Conservation (phyloP, 1,284 basidiomycete species). For the Cryptococcus jaspeensis region DNA sequence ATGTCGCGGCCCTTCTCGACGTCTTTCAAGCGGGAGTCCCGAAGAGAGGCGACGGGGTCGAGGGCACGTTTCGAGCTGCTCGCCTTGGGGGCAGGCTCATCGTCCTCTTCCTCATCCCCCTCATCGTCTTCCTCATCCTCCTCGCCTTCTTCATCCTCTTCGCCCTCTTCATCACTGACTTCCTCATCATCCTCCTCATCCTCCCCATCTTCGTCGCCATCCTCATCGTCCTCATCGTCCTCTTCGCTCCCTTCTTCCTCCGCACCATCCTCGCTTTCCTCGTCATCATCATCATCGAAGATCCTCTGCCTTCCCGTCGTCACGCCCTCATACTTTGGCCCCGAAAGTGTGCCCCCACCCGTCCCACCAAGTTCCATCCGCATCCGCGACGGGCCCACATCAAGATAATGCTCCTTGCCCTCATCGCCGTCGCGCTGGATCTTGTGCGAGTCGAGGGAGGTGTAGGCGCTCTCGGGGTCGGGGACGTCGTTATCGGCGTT, state of each 20-base stretch:
- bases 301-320: slow-evolving; percentile 64
- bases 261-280: slow-evolving; percentile 24
- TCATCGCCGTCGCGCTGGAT: slow-evolving; percentile 26
- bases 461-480: slow-evolving; percentile 69
- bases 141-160: slow-evolving; percentile 52
- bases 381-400: slow-evolving; percentile 71
- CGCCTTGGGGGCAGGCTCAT: slow-evolving; percentile 16
- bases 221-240: slow-evolving; percentile 64
- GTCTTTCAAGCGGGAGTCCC: slow-evolving; percentile 48
- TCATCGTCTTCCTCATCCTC: slow-evolving; percentile 48
- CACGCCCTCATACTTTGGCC: slow-evolving; percentile 68
- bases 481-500: slow-evolving; percentile 58
- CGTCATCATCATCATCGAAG: slow-evolving; percentile 49
- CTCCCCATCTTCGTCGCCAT: slow-evolving; percentile 45
- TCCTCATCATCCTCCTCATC: slow-evolving; percentile 51
- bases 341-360: slow-evolving; percentile 43
- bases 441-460: slow-evolving; percentile 40
- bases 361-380: slow-evolving; percentile 59
- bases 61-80: slow-evolving; percentile 28
- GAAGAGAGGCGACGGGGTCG: slow-evolving; percentile 53
- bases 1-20: slow-evolving; percentile 73
- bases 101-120: slow-evolving; percentile 36
- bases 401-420: slow-evolving; percentile 72
- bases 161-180: slow-evolving; percentile 53
- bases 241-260: slow-evolving; percentile 51